Conservation (phyloP, 768 basidiomycete genomes). For the Suillus luteus region DNA sequence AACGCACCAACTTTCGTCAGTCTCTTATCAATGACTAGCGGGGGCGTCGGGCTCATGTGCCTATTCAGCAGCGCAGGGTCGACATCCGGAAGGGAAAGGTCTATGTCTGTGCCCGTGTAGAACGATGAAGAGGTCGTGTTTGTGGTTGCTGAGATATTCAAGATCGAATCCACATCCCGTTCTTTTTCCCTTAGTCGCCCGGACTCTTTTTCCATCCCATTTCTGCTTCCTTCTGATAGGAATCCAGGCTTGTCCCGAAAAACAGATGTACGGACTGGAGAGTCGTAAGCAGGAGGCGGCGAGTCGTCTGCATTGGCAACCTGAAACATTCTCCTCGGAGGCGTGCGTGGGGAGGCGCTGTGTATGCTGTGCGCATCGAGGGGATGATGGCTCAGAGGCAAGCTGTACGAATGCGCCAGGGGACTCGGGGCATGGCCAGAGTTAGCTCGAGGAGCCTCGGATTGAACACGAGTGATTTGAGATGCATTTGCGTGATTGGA, state of each 20-base stretch:
- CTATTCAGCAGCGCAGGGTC: slow-evolving; percentile 14
- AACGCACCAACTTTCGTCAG: slow-evolving; percentile 12
- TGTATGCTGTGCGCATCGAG: slow-evolving; percentile 6
- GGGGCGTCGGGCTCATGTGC: slow-evolving; percentile 28
- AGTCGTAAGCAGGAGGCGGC: slow-evolving; percentile 51
- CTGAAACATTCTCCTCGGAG: slow-evolving; percentile 44
- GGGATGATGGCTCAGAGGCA: slow-evolving; percentile 21
- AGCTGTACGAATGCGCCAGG: slow-evolving; percentile 25
- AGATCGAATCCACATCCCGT: slow-evolving; percentile 23
- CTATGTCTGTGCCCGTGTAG: slow-evolving; percentile 12
- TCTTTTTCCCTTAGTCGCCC: neutral
- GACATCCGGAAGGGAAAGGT: slow-evolving; percentile 9
- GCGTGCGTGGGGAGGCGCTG: slow-evolving; percentile 30
- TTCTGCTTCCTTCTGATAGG: neutral
- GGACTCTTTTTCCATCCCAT: slow-evolving; percentile 12
- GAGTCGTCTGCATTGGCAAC: slow-evolving; percentile 42
- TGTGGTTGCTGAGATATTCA: slow-evolving; percentile 25
- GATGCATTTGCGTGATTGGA: slow-evolving; percentile 23
- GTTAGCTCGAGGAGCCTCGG: slow-evolving; percentile 18
- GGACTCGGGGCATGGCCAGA: slow-evolving; percentile 24
- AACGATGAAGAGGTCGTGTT: slow-evolving; percentile 18
- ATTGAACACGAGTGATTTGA: slow-evolving; percentile 26
- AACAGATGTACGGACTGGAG: slow-evolving; percentile 18
- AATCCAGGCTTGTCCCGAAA: slow-evolving; percentile 23
- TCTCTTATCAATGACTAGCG: slow-evolving; percentile 34